Base-by-base conservation (phyloP, 805 yeast genomes). In the Cephaloascus albidus region DNA sequence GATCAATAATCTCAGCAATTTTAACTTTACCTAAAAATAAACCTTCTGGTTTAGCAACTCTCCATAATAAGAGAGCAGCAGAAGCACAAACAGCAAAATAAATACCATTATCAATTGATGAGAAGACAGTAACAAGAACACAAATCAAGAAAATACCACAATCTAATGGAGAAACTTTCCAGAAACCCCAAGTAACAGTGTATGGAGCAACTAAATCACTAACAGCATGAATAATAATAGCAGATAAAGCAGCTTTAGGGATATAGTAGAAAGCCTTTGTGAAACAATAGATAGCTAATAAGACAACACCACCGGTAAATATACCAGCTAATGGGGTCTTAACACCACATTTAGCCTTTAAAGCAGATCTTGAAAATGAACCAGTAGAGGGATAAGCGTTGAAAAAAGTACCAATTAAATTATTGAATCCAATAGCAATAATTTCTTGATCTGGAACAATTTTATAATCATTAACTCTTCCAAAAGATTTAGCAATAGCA, bases 331-430 rank as follows among this genome's bases (percentile, higher is more conserved):
- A 66, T 28, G 97, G 97, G 17, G 97, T 89, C 55, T 88, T 76
- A 36, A 89, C 97, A 57, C 95, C 95, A 72, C 96, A 89, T 63
- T 89, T 89, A 38, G 95, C 81, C 63, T 90, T 89, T 52, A 89
- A 72, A 5, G 97, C 97, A 35, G 96, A 84, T 68, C 97, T 81
- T 16, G 95, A 85, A 60, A 89, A 89, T 1, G 97, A 89, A 36
- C 97, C 97, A 3, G 97, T 89, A 5, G 95, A 88, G 6, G 97
- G 97, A 58, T 89, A 89, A 5, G 97, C 96, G 53, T 77, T 73
- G 74, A 89, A 89, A 55, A 88, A 86, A 17, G 95, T 86, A 49
- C 96, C 96, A 49, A 89, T 70, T 57, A 89, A 70, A 62, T 89
- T 89, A 39, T 93, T 82, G 36, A 83, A 85, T 53, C 97, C 97